A percentile compares a stretch with the other conserved stretches of the same genome.
Evolutionary conservation across 768 basidiomycete species (phyloP).

Genomic region (Mrakia gelida): DNA sequence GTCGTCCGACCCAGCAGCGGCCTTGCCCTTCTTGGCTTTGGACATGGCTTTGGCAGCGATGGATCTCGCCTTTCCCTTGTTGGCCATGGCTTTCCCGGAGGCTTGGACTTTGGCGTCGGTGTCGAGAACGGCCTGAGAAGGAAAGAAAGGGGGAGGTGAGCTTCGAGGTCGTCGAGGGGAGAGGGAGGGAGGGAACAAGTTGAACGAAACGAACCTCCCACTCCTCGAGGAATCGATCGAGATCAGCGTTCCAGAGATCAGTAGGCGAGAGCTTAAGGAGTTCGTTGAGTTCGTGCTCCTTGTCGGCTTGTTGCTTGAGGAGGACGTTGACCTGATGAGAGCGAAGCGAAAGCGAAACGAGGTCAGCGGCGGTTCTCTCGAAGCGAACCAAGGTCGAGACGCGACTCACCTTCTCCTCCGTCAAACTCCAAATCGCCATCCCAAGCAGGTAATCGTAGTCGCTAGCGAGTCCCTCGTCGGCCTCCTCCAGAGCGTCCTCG

Average conservation of each 20-base stretch:
- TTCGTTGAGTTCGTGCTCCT: slow-evolving; percentile 71
- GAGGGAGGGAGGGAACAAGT: neutral
- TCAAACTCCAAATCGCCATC: slow-evolving; percentile 94
- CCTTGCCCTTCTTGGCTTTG: slow-evolving; percentile 46
- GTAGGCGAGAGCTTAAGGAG: slow-evolving; percentile 74
- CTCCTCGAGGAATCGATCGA: slow-evolving; percentile 73
- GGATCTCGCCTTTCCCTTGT: slow-evolving; percentile 52
- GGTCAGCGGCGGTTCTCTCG: no score
- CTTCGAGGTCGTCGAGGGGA: slow-evolving; percentile 9
- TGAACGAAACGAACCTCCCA: slow-evolving; percentile 64
- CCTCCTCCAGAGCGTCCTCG: slow-evolving; percentile 51
- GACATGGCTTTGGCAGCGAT: slow-evolving; percentile 47
- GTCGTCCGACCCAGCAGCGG: slow-evolving; percentile 41
- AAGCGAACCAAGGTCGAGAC: neutral
- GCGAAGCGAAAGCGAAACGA: neutral
- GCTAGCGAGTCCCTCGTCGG: slow-evolving; percentile 48
- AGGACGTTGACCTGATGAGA: slow-evolving; percentile 71
- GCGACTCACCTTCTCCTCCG: slow-evolving; percentile 71
- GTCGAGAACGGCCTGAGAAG: slow-evolving; percentile 46
- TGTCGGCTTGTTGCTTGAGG: slow-evolving; percentile 68
- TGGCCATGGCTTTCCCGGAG: neutral
- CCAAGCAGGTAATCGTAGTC: slow-evolving; percentile 92
- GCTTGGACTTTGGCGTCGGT: slow-evolving; percentile 49
- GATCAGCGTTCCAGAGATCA: slow-evolving; percentile 82
- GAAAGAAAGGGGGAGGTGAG: slow-evolving; percentile 14